These are phyloP conservation scores for Stephanodiscus triporus DNA, from an alignment of 108 stramenopile species.

Conservation along the genomic window DNA sequence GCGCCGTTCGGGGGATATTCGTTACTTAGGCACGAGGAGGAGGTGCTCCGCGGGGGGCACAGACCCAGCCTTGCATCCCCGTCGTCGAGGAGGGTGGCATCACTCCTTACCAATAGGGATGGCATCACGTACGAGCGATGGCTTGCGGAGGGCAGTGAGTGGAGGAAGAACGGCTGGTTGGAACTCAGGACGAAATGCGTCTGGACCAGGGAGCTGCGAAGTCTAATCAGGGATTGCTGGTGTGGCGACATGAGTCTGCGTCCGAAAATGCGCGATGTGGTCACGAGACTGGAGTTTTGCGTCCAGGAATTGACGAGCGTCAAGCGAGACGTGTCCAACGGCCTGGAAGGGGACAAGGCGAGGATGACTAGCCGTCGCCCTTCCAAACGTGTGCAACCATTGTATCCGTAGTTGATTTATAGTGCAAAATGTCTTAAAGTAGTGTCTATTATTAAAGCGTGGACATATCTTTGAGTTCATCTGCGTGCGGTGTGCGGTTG, in stretches of 20 bases:
- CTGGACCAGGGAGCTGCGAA: slow-evolving; percentile 19
- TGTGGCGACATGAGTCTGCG: slow-evolving; percentile 23
- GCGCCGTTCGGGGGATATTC: slow-evolving; percentile 47
- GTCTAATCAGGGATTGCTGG: slow-evolving; percentile 31
- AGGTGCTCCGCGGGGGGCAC: slow-evolving; percentile 10
- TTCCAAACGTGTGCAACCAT: not conserved
- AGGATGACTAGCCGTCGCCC: slow-evolving; percentile 3
- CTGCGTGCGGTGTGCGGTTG: no score
- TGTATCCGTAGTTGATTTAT: no score
- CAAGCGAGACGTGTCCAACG: not conserved
- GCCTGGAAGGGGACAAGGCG: slow-evolving; percentile 6
- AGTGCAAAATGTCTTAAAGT: no score
- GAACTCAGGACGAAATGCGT: slow-evolving; percentile 6
- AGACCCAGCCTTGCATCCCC: slow-evolving; percentile 6
- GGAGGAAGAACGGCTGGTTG: not conserved
- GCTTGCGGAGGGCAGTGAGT: not conserved
- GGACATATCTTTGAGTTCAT: no score
- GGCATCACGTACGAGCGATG: not conserved
- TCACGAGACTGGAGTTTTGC: slow-evolving; percentile 16
- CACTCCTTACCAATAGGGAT: not conserved
- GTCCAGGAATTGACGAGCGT: slow-evolving; percentile 13
- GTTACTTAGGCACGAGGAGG: slow-evolving; percentile 22
- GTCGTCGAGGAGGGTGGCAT: not conserved
- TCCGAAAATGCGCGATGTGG: slow-evolving; percentile 24
- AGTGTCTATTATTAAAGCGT: no score